Evolutionary conservation across 768 basidiomycete species (phyloP), one percentile per base, ranked within the genome.

Genomic region (Tricholoma furcatifolium): DNA sequence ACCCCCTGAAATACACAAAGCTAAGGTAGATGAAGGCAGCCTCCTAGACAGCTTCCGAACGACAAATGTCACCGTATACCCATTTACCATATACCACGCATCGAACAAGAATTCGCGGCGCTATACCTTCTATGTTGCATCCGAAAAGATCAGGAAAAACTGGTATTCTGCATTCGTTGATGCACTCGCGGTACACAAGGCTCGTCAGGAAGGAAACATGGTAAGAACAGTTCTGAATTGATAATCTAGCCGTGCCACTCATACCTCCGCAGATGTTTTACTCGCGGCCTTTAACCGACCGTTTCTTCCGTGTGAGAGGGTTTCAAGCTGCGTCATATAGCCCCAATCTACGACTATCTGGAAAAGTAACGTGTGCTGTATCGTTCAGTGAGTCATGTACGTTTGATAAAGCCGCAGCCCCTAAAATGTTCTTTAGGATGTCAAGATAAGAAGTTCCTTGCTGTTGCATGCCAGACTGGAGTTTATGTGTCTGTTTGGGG

Each of bases 41-140:
- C 65, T 87, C 11, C 67, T 87, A 31, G 83, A 85, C 51, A 74
- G 69, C 43, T 70, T 84, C 32, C 78, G 79, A 49, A 79, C 74
- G 11, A 74, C 78, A 36, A 73, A 74, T 50, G 74, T 80, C 21
- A 67, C 80, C 11, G 68, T 91, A 62, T 93, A 82, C 63, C 91
- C 91, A 1, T 88, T 93, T 65, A 87, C 83, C 1, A 70, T 93
- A 56, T 88, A 82, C 65, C 90, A 93, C 54, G 83, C 85, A 0
- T 76, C 80, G 1, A 77, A 75, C 47, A 78, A 75, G 47, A 60
- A 70, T 15, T 72, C 68, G 46, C 78, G 90, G 41, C 71, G 84
- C 53, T 93, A 92, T 65, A 93, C 87, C 2, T 70, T 93, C 9
- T 89, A 83, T 57, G 84, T 87, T 0, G 57, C 72, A 15, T 82